phyloP scores from a whole-genome alignment of 2,329 filamentous ascomycete species.

The Nemania sp. region DNA sequence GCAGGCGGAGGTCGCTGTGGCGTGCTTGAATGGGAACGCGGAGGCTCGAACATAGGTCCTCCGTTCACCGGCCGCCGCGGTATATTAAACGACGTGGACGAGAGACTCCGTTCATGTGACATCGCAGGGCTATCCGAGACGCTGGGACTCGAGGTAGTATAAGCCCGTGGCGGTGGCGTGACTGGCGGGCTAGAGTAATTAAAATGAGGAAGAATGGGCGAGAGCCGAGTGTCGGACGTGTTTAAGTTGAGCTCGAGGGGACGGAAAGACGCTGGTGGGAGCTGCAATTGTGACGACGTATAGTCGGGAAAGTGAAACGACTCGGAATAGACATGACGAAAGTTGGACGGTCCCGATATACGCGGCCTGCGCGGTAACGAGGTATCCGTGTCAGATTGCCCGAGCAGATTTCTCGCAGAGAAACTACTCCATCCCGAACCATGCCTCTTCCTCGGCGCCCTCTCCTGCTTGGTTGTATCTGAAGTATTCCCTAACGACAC shows the following conservation, averaged over 20 bases:
- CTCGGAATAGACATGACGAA: slow-evolving; percentile 59
- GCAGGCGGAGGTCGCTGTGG: slow-evolving; percentile 52
- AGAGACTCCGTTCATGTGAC: slow-evolving; percentile 51
- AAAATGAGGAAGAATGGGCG: slow-evolving; percentile 61
- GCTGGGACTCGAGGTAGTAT: slow-evolving; percentile 41
- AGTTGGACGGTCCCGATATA: slow-evolving; percentile 64
- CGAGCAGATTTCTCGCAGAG: slow-evolving; percentile 52
- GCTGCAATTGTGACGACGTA: slow-evolving; percentile 34
- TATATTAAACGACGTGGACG: slow-evolving; percentile 61
- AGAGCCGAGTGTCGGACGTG: slow-evolving; percentile 51
- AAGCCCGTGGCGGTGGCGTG: slow-evolving; percentile 47
- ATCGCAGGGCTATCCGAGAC: slow-evolving; percentile 43
- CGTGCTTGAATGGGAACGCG: slow-evolving; percentile 40
- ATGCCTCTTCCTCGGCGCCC: slow-evolving; percentile 45
- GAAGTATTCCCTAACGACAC: slow-evolving; percentile 34
- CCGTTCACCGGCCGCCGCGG: slow-evolving; percentile 51
- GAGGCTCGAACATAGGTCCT: slow-evolving; percentile 41
- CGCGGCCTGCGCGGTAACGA: slow-evolving; percentile 53
- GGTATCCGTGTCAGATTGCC: slow-evolving; percentile 44
- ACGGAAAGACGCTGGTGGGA: slow-evolving; percentile 49
- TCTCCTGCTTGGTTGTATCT: slow-evolving; percentile 40
- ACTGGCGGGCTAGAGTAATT: slow-evolving; percentile 44
- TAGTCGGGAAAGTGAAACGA: slow-evolving; percentile 38
- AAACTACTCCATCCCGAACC: slow-evolving; percentile 49
- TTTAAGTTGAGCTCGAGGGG: slow-evolving; percentile 63